These are phyloP conservation scores for Colletotrichum incanum DNA, from an alignment of 2,329 filamentous ascomycete genomes.

Conservation along the genomic window DNA sequence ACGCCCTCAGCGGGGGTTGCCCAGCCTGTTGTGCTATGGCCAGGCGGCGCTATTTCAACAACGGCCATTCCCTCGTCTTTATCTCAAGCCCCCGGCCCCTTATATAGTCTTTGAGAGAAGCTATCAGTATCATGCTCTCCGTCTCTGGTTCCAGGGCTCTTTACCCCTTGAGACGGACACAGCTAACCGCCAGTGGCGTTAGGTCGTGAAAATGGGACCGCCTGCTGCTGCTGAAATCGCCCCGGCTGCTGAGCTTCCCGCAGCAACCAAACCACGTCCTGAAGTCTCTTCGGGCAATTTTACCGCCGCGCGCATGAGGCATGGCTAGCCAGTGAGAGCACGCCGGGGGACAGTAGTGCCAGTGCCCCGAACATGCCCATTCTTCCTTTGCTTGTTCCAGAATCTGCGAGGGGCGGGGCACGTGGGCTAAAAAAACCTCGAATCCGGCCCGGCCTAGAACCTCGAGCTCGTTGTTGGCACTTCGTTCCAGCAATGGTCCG, in stretches of 20 bases:
- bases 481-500: background rate
- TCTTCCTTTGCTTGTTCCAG: slow-evolving; percentile 18
- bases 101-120: no score
- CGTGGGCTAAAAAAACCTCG: slow-evolving; percentile 6
- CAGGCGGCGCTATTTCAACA: background rate
- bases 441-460: background rate
- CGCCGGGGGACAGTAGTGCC: background rate
- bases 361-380: slow-evolving; percentile 6
- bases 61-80: background rate
- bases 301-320: slow-evolving; percentile 8
- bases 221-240: background rate
- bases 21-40: background rate
- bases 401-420: slow-evolving; percentile 13
- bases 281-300: background rate
- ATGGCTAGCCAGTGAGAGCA: slow-evolving; percentile 4
- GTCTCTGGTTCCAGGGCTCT: background rate
- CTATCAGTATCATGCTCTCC: background rate
- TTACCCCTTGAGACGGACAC: background rate
- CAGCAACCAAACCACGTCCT: background rate
- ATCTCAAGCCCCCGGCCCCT: background rate
- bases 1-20: slow-evolving; percentile 3
- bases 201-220: background rate
- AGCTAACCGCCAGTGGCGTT: background rate
- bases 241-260: background rate
- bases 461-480: background rate